Base-by-base conservation (phyloP, 2,329 filamentous ascomycete genomes). In the Aspergillus intermedius region DNA sequence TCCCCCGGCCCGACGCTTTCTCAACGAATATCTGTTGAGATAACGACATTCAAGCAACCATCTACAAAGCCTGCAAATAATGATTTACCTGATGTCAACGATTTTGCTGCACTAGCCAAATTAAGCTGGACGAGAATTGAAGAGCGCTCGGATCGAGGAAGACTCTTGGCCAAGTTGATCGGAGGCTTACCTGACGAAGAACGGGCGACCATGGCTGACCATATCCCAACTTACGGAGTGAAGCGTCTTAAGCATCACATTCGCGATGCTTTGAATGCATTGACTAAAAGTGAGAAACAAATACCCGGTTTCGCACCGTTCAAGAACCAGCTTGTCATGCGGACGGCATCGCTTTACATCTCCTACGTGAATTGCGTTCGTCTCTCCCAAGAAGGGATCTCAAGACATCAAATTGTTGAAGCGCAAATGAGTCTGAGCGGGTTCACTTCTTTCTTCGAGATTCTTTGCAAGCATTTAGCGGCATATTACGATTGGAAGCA, bases 61-160 rank as follows among this genome's bases (percentile, higher is more conserved):
- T 21, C 15, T 12, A 45, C 9, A 37, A 41, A 25, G 25, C 12
- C 34, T 25, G 19, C 25, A n/a, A 35, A 25, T 6, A 17, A 23
- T n/a, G 23, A 41, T 13, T 45, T 59, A 9, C 56, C 59, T 23
- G 48, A 55, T 8, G 22, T 59, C 25, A 42, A 57, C 30, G 60
- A 66, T 49, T 51, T 64, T 15, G 46, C 51, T 7, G 61, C 58
- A 1, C 62, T 73, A 13, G 44, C 53, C 9, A 46, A 25, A 3
- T 68, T 72, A 61, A 47, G 51, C 4, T 74, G 66, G 63, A 46
- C 53, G 3, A 47, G 64, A 1, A 59, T 79, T 3, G 56, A 68
- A 34, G 60, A 65, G 7, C 59, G 62, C 2, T 40, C 52, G 7
- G 74, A 79, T 51, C 63, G 74, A 5, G 51, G 53, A 15, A 55